Evolutionary conservation across 352 stramenopile genomes (phyloP), one percentile per base, ranked within the genome.

Genomic region (Phytophthora colocasiae): DNA sequence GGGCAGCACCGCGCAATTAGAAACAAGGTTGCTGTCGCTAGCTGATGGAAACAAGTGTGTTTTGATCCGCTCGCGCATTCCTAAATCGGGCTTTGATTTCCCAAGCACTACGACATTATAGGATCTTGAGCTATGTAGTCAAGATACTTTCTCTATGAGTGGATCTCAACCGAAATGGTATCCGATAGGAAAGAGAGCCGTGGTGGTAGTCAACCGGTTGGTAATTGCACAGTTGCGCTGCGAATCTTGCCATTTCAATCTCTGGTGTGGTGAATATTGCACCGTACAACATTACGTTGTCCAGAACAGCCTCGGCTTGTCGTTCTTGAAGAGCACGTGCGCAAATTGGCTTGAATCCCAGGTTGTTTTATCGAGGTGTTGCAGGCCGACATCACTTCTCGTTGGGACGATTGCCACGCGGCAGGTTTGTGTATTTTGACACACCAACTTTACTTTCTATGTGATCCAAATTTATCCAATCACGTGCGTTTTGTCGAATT

Each of bases 351-450:
- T 50, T 22, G 36, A 47, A 38, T 46, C 24, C 51, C 14, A 39
- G 8, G 19, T 36, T 36, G 31, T 36, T 36, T 43, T 45, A 59
- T 55, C 29, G 50, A 54, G 27, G n/a, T 43, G 43, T 58, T 51
- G 41, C 17, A 26, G 29, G 29, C 6, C 52, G 58, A 58, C 27
- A 45, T 58, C 38, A 54, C 19, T 19, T 19, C 19, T 19, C 68
- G 63, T 70, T 12, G 38, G 51, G 69, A 77, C 69, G 49, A 77
- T 15, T 69, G 66, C 66, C 61, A 78, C 66, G 66, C 66, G 70
- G 70, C 70, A 78, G 26, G 27, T 53, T 74, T 17, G 52, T 66
- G 66, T 56, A 15, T 45, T 15, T 19, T 50, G 24, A 9, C 6
- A 39, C 58, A 71, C 50, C 19, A 39, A n/a, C 22, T 12, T 45